These are phyloP conservation scores for Silene coronaria DNA, from an alignment of 179 eudicot species.

Conservation along the genomic window DNA sequence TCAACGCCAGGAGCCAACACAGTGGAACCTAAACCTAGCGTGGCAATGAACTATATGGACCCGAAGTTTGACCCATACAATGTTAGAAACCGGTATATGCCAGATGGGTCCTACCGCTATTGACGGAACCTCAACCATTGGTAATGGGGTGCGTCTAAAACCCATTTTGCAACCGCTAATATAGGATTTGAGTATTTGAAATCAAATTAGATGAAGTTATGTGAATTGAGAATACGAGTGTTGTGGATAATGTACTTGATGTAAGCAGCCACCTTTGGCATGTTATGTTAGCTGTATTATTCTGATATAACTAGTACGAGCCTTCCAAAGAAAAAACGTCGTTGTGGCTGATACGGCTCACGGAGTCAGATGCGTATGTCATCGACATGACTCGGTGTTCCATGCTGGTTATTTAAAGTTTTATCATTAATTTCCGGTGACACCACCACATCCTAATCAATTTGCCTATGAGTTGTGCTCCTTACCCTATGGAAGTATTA, in stretches of 20 bases:
- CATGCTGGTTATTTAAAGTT: too few species aligned
- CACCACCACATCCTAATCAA: too few species aligned
- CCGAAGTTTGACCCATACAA: slow-evolving; percentile 60
- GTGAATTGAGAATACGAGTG: neutral
- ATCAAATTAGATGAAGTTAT: neutral
- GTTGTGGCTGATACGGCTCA: too few species aligned
- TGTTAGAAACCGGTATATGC: slow-evolving; percentile 48
- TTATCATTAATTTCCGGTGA: too few species aligned
- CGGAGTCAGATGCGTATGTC: too few species aligned
- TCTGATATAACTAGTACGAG: too few species aligned
- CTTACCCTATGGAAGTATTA: too few species aligned
- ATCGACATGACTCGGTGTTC: too few species aligned
- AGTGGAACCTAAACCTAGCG: slow-evolving; percentile 43
- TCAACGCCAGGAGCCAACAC: slow-evolving; percentile 28
- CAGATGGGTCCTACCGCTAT: slow-evolving; percentile 56
- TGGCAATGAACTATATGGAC: slow-evolving; percentile 42
- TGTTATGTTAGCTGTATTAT: neutral
- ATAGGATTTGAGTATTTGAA: neutral
- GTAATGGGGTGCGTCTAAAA: neutral
- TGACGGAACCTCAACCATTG: slow-evolving; percentile 15
- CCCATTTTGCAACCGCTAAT: slow-evolving; percentile 9
- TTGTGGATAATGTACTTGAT: neutral
- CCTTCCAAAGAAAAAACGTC: too few species aligned
- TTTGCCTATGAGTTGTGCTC: too few species aligned
- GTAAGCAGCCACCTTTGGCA: neutral